phyloP scores from a whole-genome alignment of 495 filamentous ascomycete species.

The Trichoderma gamsii region DNA sequence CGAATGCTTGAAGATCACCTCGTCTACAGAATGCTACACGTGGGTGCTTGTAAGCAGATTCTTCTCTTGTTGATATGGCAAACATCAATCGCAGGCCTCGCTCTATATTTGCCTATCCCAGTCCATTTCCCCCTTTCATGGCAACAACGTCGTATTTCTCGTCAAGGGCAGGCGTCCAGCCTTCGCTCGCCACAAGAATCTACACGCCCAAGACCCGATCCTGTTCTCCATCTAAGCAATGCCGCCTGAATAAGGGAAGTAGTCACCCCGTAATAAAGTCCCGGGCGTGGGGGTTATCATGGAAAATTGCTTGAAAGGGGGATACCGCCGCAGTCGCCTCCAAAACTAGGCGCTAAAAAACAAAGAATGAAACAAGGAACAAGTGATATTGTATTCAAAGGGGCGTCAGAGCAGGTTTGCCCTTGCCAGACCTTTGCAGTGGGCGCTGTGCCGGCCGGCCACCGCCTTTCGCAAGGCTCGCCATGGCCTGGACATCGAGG shows the following conservation, averaged over 20 bases:
- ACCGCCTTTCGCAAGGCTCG: background rate
- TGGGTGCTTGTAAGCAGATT: background rate
- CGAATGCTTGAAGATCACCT: background rate
- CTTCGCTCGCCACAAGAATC: background rate
- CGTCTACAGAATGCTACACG: background rate
- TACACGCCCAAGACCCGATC: too few relatives aligned
- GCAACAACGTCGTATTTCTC: background rate
- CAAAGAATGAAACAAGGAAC: background rate
- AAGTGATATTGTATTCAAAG: background rate
- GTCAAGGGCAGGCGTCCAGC: background rate
- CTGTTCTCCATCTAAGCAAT: background rate
- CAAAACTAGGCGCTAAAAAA: background rate
- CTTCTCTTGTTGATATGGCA: background rate
- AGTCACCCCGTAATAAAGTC: background rate
- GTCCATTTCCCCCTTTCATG: background rate
- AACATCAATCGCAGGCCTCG: background rate
- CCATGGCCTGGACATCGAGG: background rate
- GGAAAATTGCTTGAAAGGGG: too few relatives aligned
- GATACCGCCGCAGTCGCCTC: background rate
- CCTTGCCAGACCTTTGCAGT: background rate
- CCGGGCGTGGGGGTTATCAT: too few relatives aligned
- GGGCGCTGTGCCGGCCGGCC: background rate
- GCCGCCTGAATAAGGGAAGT: background rate
- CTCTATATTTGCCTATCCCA: background rate
- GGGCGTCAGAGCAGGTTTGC: background rate